Evolutionary conservation across 495 filamentous ascomycete genomes (phyloP), one percentile per base, ranked within the genome.

Genomic region (Penicillium paxilli): DNA sequence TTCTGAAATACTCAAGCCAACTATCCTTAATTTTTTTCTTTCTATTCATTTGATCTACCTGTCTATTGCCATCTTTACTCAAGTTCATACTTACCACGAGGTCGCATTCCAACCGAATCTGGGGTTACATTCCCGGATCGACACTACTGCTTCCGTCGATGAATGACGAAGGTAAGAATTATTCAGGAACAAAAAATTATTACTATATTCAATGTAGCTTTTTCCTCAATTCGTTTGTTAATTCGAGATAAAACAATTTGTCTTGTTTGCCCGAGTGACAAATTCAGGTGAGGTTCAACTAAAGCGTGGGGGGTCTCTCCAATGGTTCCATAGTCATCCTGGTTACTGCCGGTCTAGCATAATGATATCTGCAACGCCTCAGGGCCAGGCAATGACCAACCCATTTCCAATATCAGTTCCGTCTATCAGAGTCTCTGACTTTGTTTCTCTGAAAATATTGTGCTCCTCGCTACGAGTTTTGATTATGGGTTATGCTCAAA

Each of bases 71-170:
- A 16, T 7, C 24, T 35, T 22, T 14, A 32, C n/a, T 32, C 30
- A 21, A 54, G 49, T 45, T 52, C 49, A 41, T 30, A 37, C 23
- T 41, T 23, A 17, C 9, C 35, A 14, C 24, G 25, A 49, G 21
- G 54, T 60, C 49, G 24, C 58, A 60, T 60, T 60, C 49, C 54
- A 42, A 37, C 14, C 30, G 45, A 42, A 3, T 42, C 19, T 23
- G n/a, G 26, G 47, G 55, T 62, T 58, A 41, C 55, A 62, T 62
- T 62, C 59, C 30, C 52, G 21, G 47, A 47, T 38, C 25, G 24
- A 44, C 21, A 16, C 20, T 16, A 5, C 51, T 47, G 40, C 32
- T 47, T 60, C 41, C 35, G 35, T 46, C 45, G 16, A 14, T 50
- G 49, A 60, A 60, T 60, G 23, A 22, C 20, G 25, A 28, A 19